A percentile compares a stretch with the other conserved stretches of the same genome.
phyloP scores from a whole-genome alignment of 2,329 filamentous ascomycete species.

The Fusarium guadeloupense region DNA sequence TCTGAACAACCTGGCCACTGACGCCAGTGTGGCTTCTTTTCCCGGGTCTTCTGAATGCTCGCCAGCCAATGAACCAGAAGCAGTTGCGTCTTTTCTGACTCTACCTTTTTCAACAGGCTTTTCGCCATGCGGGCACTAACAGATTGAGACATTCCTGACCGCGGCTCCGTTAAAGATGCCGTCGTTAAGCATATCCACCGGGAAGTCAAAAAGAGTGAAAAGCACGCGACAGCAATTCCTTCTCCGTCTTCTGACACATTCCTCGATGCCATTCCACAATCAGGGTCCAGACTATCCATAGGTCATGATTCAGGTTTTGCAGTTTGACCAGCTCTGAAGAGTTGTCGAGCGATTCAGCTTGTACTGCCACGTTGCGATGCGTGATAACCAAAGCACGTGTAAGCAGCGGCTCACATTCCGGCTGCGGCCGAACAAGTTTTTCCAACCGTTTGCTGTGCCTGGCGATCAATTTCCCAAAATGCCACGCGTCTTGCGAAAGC shows the following conservation, averaged over 20 bases:
- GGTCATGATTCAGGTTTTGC: conserved; percentile 17
- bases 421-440: conserved; percentile 20
- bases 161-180: not conserved
- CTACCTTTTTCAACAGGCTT: conserved; percentile 23
- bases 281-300: not conserved
- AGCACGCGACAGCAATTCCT: conserved; percentile 21
- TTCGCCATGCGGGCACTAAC: conserved; percentile 26
- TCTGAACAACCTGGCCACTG: conserved; percentile 26
- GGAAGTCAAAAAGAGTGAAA: conserved; percentile 20
- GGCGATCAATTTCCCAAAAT: conserved; percentile 31
- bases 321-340: conserved; percentile 5
- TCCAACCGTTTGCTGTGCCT: conserved; percentile 28
- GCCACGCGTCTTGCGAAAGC: conserved; percentile 6
- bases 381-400: conserved; percentile 18
- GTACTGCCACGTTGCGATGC: conserved; percentile 26
- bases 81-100: conserved; percentile 19
- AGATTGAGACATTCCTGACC: conserved; percentile 17
- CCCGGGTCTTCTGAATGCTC: conserved; percentile 6
- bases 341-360: not conserved
- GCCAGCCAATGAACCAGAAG: conserved; percentile 15
- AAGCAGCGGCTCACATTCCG: conserved; percentile 3
- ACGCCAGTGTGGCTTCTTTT: conserved; percentile 21
- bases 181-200: conserved; percentile 16
- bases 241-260: not conserved
- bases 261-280: not conserved